Base-by-base conservation (phyloP, 768 basidiomycete species). In the Podaxis pistillaris region DNA sequence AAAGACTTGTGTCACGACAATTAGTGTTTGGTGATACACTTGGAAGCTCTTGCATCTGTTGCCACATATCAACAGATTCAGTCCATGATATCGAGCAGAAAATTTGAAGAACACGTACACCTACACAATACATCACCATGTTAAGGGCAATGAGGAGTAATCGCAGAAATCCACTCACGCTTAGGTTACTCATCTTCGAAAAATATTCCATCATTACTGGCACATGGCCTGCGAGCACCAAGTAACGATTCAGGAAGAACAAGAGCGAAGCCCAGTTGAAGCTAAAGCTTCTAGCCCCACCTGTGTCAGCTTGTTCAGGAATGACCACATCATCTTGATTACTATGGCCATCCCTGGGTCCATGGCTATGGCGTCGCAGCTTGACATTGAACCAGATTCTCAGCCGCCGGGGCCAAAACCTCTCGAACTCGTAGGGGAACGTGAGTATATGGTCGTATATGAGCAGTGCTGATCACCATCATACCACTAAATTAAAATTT, bases 191-290 rank as follows among this genome's bases (percentile, higher is more conserved):
- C n/a, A 72, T 68, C 7, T 64, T 63, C 71, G 69, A 77, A 52
- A 76, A 78, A 15, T 70, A 71, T 60, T 77, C 72, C 2, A 72
- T 41, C 4, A 76, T 66, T 37, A 78, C 68, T 15, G 80, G 76
- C 0, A 78, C 61, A 63, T 79, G 80, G 2, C 77, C 76, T 8
- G 76, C 64, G 4, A 82, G 60, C 4, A 77, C 62, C 2, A 78
- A 54, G 60, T 82, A 84, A 9, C 81, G 79, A 60, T 79, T 82
- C 28, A 75, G 36, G 58, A 78, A 75, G 68, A 82, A 83, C 11
- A 81, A 72, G 13, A 71, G 61, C 17, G 74, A 75, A 8, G 66
- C 74, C 74, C 73, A 77, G 19, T 73, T 74, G 7, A 76, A 28
- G 9, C 67, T 66, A 26, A 12, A 33, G 2, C 33, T 7, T 64